Percentiles rank a stretch among this genome's conserved stretches.
These are phyloP conservation scores for Suillus placidus DNA, from an alignment of 768 basidiomycete species.

Conservation along the genomic window DNA sequence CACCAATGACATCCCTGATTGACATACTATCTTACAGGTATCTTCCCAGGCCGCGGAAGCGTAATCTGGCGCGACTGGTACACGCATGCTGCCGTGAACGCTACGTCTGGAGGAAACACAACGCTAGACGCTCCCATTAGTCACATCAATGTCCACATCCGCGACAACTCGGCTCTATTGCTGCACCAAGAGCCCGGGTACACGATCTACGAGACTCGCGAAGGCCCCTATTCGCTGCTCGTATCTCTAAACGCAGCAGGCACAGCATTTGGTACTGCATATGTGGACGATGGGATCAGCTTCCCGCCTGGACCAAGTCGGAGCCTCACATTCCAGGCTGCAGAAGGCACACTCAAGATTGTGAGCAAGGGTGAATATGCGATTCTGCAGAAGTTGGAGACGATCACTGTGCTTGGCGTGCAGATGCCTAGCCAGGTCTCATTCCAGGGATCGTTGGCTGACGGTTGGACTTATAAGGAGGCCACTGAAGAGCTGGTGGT, in stretches of 20 bases:
- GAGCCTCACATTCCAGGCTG: constrained; percentile 47
- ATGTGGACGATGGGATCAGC: constrained; percentile 72
- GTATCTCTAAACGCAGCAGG: constrained; percentile 53
- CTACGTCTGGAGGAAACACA: constrained; percentile 42
- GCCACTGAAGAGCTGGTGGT: constrained; percentile 46
- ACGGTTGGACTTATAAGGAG: constrained; percentile 43
- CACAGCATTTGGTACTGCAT: constrained; percentile 58
- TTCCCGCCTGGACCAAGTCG: constrained; percentile 57
- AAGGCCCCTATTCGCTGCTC: constrained; percentile 64
- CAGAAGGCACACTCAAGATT: constrained; percentile 40
- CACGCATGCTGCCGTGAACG: constrained; percentile 58
- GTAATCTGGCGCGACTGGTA: constrained; percentile 77
- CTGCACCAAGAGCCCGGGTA: constrained; percentile 65
- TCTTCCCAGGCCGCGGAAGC: constrained; percentile 63
- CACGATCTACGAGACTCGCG: constrained; percentile 66
- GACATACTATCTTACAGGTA: constrained; percentile 39
- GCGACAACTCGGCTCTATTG: constrained; percentile 68
- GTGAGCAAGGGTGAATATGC: constrained; percentile 34
- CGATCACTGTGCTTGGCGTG: constrained; percentile 63
- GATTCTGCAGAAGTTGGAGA: constrained; percentile 49
- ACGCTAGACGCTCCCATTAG: constrained; percentile 69
- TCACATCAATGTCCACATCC: constrained; percentile 76
- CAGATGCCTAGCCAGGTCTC: constrained; percentile 43
- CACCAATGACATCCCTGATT: neutral
- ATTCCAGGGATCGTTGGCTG: constrained; percentile 38